Evolutionary conservation across 805 yeast species (phyloP), one percentile per base, ranked within the genome.

Genomic region (Dipodascopsis uninucleata): DNA sequence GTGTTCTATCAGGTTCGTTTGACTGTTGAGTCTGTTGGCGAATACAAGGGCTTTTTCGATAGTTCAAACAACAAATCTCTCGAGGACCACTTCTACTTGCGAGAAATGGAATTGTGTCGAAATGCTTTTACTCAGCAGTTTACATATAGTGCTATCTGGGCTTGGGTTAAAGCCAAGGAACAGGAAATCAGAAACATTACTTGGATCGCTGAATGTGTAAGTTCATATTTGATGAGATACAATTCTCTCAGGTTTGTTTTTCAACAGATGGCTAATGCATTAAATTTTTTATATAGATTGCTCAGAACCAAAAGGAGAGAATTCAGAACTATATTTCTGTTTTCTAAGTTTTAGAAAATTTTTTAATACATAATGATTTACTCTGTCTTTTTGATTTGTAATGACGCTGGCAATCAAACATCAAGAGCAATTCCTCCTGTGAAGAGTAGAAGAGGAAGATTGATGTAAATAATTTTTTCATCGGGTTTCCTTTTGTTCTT

Each of bases 101-200:
- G 81, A 52, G 98, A 93, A 67, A 90, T 93, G 96, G 82, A 85
- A 58, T 73, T 85, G 49, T 89, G 96, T 68, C 84, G 81, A 61
- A 81, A 83, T 62, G 96, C 96, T 0, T 88, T 93, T 67, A 89
- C 98, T 26, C 98, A 93, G 69, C 55, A 50, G 66, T 93, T 93
- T 67, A 80, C 96, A 14, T 77, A 84, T 58, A 77, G 88, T 29
- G 83, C 96, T 1, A 74, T 93, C 45, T 93, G 96, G 93, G 96
- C 96, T 5, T 93, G 96, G 95, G 77, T 94, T 62, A 84, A 87
- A 67, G 82, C 96, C 14, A 85, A 84, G 61, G 98, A 93, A 68
- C 98, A 94, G 69, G 99, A 93, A 67, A 79, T 94, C 48, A 78
- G 98, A 68, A 93, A 93, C 65, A 83, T 93, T 56, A 87, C 97